Conservation (phyloP, 306 rosid species). For the Medicago arabica region DNA sequence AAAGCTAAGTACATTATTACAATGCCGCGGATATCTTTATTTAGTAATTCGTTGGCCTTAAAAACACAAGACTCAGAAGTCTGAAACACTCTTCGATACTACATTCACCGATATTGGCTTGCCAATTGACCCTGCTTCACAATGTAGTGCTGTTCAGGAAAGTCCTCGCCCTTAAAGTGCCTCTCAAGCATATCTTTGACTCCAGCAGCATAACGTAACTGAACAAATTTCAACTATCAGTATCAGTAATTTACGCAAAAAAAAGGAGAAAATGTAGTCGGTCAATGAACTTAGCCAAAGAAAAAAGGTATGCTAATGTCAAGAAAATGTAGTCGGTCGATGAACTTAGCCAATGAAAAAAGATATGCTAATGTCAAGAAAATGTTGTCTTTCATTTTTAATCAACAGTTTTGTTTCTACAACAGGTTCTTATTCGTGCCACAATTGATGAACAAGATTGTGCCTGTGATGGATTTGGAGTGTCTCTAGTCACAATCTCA, state of each 20-base stretch:
- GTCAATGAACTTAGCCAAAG: background rate
- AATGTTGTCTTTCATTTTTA: background rate
- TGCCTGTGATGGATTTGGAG: no score
- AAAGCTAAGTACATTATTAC: constrained; percentile 13
- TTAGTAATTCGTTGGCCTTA: constrained; percentile 25
- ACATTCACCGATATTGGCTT: constrained; percentile 74
- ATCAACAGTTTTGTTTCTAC: background rate
- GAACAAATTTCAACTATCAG: constrained; percentile 36
- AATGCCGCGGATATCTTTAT: constrained; percentile 29
- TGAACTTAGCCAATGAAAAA: no score
- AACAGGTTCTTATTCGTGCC: background rate
- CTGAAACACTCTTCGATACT: background rate
- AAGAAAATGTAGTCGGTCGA: no score
- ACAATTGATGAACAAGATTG: background rate
- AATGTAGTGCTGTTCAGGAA: constrained; percentile 89
- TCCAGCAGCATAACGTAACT: constrained; percentile 94
- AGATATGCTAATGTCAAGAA: no score
- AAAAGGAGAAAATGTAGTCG: background rate
- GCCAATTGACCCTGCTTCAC: constrained; percentile 92
- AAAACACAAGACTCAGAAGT: constrained; percentile 20
- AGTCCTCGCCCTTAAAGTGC: constrained; percentile 91
- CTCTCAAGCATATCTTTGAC: constrained; percentile 90
- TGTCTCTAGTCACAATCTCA: no score
- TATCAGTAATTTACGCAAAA: constrained; percentile 13
- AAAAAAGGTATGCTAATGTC: background rate